Evolutionary conservation across 2,329 filamentous ascomycete genomes (phyloP).

Genomic region (Exophiala aquamarina): DNA sequence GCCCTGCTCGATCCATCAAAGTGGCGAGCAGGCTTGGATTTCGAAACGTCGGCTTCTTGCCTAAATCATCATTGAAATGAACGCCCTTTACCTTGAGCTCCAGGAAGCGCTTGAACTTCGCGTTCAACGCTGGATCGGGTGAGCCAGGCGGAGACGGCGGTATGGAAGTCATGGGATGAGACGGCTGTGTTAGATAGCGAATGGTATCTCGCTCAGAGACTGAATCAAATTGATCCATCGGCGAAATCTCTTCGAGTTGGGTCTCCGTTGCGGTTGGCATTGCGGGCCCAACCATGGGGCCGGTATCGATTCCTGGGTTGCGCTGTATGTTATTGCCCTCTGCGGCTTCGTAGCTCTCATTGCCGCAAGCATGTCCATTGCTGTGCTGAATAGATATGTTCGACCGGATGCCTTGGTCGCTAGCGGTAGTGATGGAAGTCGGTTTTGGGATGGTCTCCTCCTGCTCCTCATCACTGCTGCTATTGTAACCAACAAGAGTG

Average conservation of each 20-base stretch:
- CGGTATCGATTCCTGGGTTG: slow-evolving; percentile 1
- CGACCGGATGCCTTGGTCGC: too few species aligned
- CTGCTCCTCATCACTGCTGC: slow-evolving; percentile 46
- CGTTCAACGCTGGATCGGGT: slow-evolving; percentile 45
- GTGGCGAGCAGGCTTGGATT: slow-evolving; percentile 60
- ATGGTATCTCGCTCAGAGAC: slow-evolving; percentile 41
- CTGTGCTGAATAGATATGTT: too few species aligned
- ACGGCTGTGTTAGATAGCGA: slow-evolving; percentile 57
- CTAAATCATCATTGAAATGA: slow-evolving; percentile 64
- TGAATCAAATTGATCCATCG: slow-evolving; percentile 2
- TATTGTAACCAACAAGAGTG: slow-evolving; percentile 44
- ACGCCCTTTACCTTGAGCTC: slow-evolving; percentile 61
- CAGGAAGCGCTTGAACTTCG: slow-evolving; percentile 62
- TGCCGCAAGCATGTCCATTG: too few species aligned
- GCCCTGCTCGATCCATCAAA: slow-evolving; percentile 58
- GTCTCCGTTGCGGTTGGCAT: slow-evolving; percentile 17
- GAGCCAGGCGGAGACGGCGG: slow-evolving; percentile 48
- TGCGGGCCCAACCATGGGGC: slow-evolving; percentile 24
- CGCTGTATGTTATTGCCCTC: too few species aligned
- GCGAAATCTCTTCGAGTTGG: slow-evolving; percentile 7
- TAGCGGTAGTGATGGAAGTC: too few species aligned
- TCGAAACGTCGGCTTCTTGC: slow-evolving; percentile 56
- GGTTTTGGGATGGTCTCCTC: slow-evolving; percentile 16
- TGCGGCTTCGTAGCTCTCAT: too few species aligned
- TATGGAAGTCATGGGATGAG: slow-evolving; percentile 45